A percentile compares a stretch with the other conserved stretches of the same genome.
Evolutionary conservation across 129 eudicot species (phyloP).

Genomic region (Lonicera japonica): DNA sequence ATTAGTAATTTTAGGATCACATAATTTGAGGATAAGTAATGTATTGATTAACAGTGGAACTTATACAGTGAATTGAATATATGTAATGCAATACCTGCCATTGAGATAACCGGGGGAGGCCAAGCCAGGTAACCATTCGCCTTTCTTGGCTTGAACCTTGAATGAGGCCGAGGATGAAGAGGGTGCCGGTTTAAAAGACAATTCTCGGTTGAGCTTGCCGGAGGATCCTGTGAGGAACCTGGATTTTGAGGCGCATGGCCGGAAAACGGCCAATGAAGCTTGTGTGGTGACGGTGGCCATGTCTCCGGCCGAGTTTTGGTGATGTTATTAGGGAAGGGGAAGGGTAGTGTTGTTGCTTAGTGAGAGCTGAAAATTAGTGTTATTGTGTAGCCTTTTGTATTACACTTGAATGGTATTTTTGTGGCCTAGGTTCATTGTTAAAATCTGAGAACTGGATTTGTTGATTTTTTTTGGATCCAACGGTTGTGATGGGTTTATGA

Average conservation of each 20-base stretch:
- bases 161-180: slow-evolving; percentile 32
- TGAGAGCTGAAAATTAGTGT: slow-evolving; percentile 25
- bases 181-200: slow-evolving; percentile 35
- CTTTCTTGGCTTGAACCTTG: slow-evolving; percentile 89
- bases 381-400: slow-evolving; percentile 35
- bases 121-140: slow-evolving; percentile 91
- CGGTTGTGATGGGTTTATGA: slow-evolving; percentile 37
- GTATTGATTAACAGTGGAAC: no score
- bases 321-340: background rate
- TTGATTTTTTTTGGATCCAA: slow-evolving; percentile 44
- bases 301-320: background rate
- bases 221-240: slow-evolving; percentile 66
- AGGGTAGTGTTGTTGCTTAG: slow-evolving; percentile 7
- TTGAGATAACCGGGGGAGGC: slow-evolving; percentile 79
- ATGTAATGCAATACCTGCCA: slow-evolving; percentile 51
- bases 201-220: slow-evolving; percentile 54
- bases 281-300: slow-evolving; percentile 90
- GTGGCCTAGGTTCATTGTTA: slow-evolving; percentile 45
- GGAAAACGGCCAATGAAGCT: slow-evolving; percentile 60
- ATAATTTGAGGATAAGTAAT: no score
- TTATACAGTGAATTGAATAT: background rate
- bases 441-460: slow-evolving; percentile 12
- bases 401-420: slow-evolving; percentile 15
- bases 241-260: slow-evolving; percentile 49
- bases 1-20: no score